Base-by-base conservation (phyloP, 148 eudicot species). In the Rhododendron kiyosumense region DNA sequence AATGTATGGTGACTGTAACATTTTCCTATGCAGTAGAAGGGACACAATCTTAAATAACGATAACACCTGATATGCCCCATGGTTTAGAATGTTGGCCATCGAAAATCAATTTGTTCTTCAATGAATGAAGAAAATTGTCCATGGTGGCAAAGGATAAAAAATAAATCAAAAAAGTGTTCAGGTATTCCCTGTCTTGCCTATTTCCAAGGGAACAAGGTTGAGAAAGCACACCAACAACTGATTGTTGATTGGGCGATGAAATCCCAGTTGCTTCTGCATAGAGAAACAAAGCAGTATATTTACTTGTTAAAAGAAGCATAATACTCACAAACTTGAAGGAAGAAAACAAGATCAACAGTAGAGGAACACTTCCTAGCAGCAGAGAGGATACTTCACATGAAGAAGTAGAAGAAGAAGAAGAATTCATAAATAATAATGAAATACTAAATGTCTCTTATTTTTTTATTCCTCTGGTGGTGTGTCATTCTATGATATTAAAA, bases 181-280 rank as follows among this genome's bases (percentile, higher is more conserved):
- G 74, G 86, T 46, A 45, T 67, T 87, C 65, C 46, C 71, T 45
- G 71, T 81, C 92, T 87, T 90, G 88, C 99, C 99, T 97, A 85
- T 93, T 93, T 88, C 94, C 95, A 79, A 41, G 75, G 86, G 96
- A 92, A 91, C 89, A 90, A 85, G 99, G 99, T 88, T 97, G 99
- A 82, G 98, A 88, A 83, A 95, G 95, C 82, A 97, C 85, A 86
- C 98, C 98, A 87, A 95, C 98, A 86, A 97, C 89, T 80, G 96
- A 92, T 34, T 86, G 94, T 45, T 93, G 86, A 85, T 86, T 89
- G 76, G 88, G 92, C 87, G 88, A 85, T 85, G 94, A 67, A 91
- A 92, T 85, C 86, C 90, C 95, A 85, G 95, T 90, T 87, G 93
- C 95, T 87, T 95, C 99, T 95, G 96, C 92, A 88, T 85, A 84